Evolutionary conservation across 2,329 filamentous ascomycete species (phyloP), one percentile per base, ranked within the genome.

Genomic region (Aspergillus ustus): DNA sequence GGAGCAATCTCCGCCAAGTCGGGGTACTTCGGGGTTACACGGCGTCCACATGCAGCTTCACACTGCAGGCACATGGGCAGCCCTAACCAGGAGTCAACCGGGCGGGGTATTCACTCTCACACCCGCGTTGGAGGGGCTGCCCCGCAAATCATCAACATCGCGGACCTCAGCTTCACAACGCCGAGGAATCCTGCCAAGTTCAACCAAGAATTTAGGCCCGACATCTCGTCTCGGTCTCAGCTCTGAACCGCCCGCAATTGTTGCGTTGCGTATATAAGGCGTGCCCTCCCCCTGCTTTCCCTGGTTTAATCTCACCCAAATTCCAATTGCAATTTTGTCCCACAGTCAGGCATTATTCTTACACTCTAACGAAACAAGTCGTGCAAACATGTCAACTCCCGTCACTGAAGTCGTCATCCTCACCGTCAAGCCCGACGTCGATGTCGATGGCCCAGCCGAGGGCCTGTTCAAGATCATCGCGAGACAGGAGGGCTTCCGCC

Each of bases 341-440:
- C 25, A 25, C 25, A 25, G 25, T 25, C 25, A n/a, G n/a, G n/a
- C n/a, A n/a, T n/a, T n/a, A 25, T 25, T 25, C 25, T 25, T 25
- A 25, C 25, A 25, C 4, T 25, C 25, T 25, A 25, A 25, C 25
- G 2, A 25, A 25, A 25, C 25, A 25, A 25, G 25, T 5, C 25
- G 25, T 25, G 34, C 34, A 34, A 44, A 7, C 34, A 55, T 55
- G 52, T 48, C 52, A n/a, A 37, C 31, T 7, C 19, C 51, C n/a
- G 44, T 55, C 17, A 58, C 55, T 25, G 55, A 58, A 50, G 44
- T 58, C 22, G 48, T 52, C 37, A 44, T 6, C 22, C 25, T 58
- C 11, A 25, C 48, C 22, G 31, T 58, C 9, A 45, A 22, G 11
- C 22, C 37, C 1, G 37, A 34, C 31, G 20, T 31, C 2, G 22